Evolutionary conservation across 78 protist species (phyloP).

Genomic region (Protostelium mycophagum): DNA sequence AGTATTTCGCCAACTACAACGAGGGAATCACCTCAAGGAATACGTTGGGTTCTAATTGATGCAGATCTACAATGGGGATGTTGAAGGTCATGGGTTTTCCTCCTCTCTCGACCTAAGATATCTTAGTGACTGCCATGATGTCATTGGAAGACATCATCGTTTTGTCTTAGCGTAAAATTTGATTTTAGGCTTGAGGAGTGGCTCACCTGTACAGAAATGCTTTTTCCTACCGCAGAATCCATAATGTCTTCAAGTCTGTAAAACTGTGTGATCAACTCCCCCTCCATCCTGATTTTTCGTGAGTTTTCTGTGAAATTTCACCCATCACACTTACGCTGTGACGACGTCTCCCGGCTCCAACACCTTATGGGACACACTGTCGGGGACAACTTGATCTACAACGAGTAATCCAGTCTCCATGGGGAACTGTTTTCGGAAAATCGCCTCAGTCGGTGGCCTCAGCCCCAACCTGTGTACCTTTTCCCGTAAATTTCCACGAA

Average conservation of each 20-base stretch:
- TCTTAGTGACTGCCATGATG: too few relatives aligned
- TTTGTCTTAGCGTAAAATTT: too few relatives aligned
- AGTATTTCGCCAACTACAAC: neutral
- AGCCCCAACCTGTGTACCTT: slow-evolving; percentile 31
- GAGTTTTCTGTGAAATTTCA: neutral
- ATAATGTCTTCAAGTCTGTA: slow-evolving; percentile 16
- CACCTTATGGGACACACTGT: neutral
- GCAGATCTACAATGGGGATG: slow-evolving; percentile 30
- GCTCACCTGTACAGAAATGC: neutral
- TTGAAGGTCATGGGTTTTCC: neutral
- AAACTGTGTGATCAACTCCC: slow-evolving; percentile 7
- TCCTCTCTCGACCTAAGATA: neutral
- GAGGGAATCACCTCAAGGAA: slow-evolving; percentile 2
- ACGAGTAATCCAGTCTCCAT: slow-evolving; percentile 23
- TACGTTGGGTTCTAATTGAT: slow-evolving; percentile 16
- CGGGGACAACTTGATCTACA: slow-evolving; percentile 9
- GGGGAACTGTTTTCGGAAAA: neutral
- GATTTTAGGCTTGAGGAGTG: too few relatives aligned
- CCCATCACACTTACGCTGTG: neutral
- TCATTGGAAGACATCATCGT: too few relatives aligned
- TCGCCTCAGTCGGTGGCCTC: neutral
- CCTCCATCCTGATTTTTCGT: neutral
- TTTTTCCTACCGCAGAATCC: neutral
- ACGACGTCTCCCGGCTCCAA: slow-evolving; percentile 30
- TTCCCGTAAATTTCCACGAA: neutral